These are phyloP conservation scores for Eremochloa ophiuroides DNA, from an alignment of 176 grass and related monocot genomes.

Conservation along the genomic window DNA sequence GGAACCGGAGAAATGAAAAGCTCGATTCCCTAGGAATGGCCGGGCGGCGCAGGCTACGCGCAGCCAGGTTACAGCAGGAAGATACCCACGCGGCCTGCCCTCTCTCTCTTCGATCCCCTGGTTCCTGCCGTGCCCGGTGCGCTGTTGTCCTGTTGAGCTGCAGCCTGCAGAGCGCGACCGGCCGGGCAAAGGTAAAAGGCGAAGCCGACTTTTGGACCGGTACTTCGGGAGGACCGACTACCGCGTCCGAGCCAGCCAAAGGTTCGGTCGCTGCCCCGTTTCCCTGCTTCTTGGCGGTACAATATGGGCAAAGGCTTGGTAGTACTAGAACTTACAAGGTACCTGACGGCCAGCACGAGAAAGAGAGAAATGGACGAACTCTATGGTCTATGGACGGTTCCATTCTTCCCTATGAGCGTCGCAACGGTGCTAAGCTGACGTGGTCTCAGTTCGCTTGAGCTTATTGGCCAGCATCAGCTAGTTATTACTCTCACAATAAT, in stretches of 20 bases:
- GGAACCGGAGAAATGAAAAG: not conserved
- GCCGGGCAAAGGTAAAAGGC: conserved; percentile 7
- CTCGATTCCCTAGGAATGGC: too few relatives aligned
- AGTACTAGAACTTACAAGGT: too few relatives aligned
- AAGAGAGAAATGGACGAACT: too few relatives aligned
- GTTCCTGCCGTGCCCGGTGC: not conserved
- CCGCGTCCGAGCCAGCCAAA: not conserved
- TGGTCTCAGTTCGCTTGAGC: too few relatives aligned
- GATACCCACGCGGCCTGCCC: conserved; percentile 36
- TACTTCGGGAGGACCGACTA: not conserved
- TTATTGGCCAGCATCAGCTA: too few relatives aligned
- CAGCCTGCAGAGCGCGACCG: not conserved
- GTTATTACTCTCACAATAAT: too few relatives aligned
- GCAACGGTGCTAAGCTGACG: too few relatives aligned
- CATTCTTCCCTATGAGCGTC: too few relatives aligned
- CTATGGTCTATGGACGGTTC: too few relatives aligned
- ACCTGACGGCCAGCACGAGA: too few relatives aligned
- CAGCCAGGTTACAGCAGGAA: conserved; percentile 3
- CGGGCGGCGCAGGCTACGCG: not conserved
- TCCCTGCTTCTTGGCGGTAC: too few relatives aligned
- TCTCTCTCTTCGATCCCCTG: not conserved
- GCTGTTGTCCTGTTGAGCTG: conserved; percentile 10
- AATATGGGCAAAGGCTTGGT: too few relatives aligned
- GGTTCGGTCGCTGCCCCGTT: not conserved
- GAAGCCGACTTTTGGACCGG: conserved; percentile 31